Evolutionary conservation across 768 basidiomycete species (phyloP), one percentile per base, ranked within the genome.

Genomic region (Cantharellus cinnabarinus): DNA sequence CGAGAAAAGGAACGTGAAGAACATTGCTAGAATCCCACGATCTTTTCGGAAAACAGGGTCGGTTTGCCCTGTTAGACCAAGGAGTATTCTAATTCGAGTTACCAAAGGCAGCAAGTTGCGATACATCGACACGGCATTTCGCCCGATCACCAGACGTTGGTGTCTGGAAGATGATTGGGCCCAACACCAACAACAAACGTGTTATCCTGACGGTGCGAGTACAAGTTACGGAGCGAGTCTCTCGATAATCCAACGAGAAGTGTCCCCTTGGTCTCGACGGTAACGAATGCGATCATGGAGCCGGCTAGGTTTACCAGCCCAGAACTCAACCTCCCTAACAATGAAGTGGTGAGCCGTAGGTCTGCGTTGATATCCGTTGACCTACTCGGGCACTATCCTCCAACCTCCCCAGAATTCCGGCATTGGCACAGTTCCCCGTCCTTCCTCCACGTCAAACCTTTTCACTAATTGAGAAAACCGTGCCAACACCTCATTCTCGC

Each of bases 351-450:
- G 20, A 29, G 20, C 20, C 20, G 20, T 29, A 29, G 20, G 1
- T 29, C 20, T 29, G 20, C 20, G 20, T 29, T 29, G 20, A 29
- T 29, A 29, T 29, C 20, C 20, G 7, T 7, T 5, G 3, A 75
- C 82, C 65, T 65, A 94, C 89, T 76, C 77, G 37, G 94, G 94
- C n/a, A 97, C 75, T 41, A 98, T 76, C 64, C 94, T 76, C 85
- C 89, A 95, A 3, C 94, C 94, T 61, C 94, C 94, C 94, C 94
- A 98, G 69, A 88, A 89, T 4, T 87, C 82, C 2, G 94, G 94
- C 53, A 83, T 73, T 0, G 86, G 83, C 5, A 67, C 73, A 1
- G 75, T 72, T 38, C 68, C 68, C 14, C 10, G 10, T 10, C 10
- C 52, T 37, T 37, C 35, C 7, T 10, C 10, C 38, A 54, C 72